Conservation (phyloP, 208 protist species). For the Crithidia thermophila region DNA sequence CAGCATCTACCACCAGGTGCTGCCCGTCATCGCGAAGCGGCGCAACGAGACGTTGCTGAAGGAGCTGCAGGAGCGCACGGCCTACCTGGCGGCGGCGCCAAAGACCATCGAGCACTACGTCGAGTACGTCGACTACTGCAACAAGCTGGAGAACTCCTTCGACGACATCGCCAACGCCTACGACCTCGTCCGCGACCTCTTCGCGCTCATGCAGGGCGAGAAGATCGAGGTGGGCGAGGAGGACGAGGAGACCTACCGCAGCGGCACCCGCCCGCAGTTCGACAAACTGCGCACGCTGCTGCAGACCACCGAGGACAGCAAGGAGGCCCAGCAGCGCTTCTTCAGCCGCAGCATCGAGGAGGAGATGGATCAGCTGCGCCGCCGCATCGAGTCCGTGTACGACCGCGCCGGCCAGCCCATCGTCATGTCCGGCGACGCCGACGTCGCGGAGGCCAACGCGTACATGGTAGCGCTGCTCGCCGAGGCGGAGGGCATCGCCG, state of each 20-base stretch:
- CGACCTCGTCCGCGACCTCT: slow-evolving; percentile 92
- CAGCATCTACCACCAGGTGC: slow-evolving; percentile 83
- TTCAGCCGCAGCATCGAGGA: slow-evolving; percentile 94
- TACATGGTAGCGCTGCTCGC: slow-evolving; percentile 84
- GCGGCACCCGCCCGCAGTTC: slow-evolving; percentile 92
- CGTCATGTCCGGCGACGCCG: slow-evolving; percentile 82
- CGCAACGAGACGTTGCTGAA: slow-evolving; percentile 90
- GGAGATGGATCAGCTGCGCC: slow-evolving; percentile 92
- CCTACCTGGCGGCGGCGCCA: slow-evolving; percentile 78
- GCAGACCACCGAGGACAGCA: slow-evolving; percentile 87
- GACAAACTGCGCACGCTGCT: slow-evolving; percentile 92
- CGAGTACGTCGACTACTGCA: slow-evolving; percentile 88
- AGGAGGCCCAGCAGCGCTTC: slow-evolving; percentile 88
- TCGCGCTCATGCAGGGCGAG: slow-evolving; percentile 87
- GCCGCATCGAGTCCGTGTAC: slow-evolving; percentile 86
- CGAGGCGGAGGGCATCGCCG: slow-evolving; percentile 81
- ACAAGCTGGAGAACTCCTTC: slow-evolving; percentile 71
- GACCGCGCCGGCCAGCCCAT: slow-evolving; percentile 88
- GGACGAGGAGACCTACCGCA: slow-evolving; percentile 92
- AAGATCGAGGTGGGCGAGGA: slow-evolving; percentile 88
- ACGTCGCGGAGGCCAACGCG: slow-evolving; percentile 78
- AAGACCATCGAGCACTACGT: slow-evolving; percentile 95
- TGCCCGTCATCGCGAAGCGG: slow-evolving; percentile 90
- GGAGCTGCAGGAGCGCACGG: slow-evolving; percentile 85
- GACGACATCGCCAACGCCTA: slow-evolving; percentile 82